Percentiles rank a stretch among this genome's conserved stretches.
phyloP scores from a whole-genome alignment of 768 basidiomycete genomes.

The Exsudoporus frostii region DNA sequence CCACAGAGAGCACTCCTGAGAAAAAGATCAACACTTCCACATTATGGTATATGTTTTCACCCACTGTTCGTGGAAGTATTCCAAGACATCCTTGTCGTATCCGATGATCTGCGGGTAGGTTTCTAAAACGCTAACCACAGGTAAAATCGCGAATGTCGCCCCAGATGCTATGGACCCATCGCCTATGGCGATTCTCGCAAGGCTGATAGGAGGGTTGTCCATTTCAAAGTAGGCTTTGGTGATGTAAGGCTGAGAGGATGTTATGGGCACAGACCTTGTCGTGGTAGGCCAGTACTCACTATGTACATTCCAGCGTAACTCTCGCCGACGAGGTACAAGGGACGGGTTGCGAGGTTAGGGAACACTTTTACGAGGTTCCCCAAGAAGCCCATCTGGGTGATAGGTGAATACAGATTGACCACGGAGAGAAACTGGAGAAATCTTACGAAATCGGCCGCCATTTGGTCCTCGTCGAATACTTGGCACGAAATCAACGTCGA shows the following conservation, averaged over 20 bases:
- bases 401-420: background rate
- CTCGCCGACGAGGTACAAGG: slow-evolving; percentile 68
- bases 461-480: slow-evolving; percentile 63
- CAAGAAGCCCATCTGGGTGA: slow-evolving; percentile 63
- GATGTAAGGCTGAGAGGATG: slow-evolving; percentile 60
- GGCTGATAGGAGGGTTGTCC: slow-evolving; percentile 60
- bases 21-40: background rate
- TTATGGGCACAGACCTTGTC: background rate
- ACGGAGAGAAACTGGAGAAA: background rate
- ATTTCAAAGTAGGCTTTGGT: slow-evolving; percentile 66
- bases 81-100: slow-evolving; percentile 62
- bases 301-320: slow-evolving; percentile 76
- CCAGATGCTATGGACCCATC: slow-evolving; percentile 58
- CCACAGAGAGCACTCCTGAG: slow-evolving; percentile 61
- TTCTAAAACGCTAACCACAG: slow-evolving; percentile 60
- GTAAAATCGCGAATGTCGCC: slow-evolving; percentile 49
- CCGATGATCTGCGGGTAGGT: slow-evolving; percentile 77
- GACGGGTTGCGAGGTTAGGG: slow-evolving; percentile 62
- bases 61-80: slow-evolving; percentile 68
- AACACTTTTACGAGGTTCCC: slow-evolving; percentile 72
- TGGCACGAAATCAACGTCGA: slow-evolving; percentile 12
- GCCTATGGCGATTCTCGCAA: slow-evolving; percentile 68
- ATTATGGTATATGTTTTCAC: slow-evolving; percentile 22
- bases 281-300: slow-evolving; percentile 33
- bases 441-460: slow-evolving; percentile 51